phyloP scores from a whole-genome alignment of 441 rosid species.

The Arabidopsis hybrid region DNA sequence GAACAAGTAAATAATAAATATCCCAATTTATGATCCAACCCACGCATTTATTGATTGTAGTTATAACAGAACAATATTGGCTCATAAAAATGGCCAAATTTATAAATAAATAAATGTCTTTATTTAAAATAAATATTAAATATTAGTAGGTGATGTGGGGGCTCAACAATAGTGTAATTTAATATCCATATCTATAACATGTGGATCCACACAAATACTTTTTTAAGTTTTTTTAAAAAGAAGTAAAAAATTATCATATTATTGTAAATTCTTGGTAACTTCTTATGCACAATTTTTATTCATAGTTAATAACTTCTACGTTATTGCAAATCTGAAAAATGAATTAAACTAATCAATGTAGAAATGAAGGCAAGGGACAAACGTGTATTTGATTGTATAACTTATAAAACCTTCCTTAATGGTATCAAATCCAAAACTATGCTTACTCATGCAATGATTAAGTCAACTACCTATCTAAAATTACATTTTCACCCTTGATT shows the following conservation, averaged over 20 bases:
- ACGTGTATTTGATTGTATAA: slow-evolving; percentile 1
- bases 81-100: slow-evolving; percentile 29
- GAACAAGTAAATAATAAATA: slow-evolving; percentile 38
- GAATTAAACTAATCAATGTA: not conserved
- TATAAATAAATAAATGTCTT: slow-evolving; percentile 3
- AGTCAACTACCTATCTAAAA: slow-evolving; percentile 31
- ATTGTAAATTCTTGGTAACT: not conserved
- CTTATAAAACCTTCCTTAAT: not conserved
- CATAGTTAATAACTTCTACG: not conserved
- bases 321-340: not conserved
- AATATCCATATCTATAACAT: slow-evolving; percentile 25
- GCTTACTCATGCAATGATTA: slow-evolving; percentile 35
- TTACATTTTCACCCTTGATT: slow-evolving; percentile 35
- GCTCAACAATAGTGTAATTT: slow-evolving; percentile 32
- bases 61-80: slow-evolving; percentile 26
- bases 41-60: slow-evolving; percentile 42
- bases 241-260: not conserved
- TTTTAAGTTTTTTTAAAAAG: no score
- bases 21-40: slow-evolving; percentile 42
- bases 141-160: slow-evolving; percentile 45
- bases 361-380: slow-evolving; percentile 21
- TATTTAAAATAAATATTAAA: not conserved
- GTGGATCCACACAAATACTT: slow-evolving; percentile 22
- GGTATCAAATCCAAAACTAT: slow-evolving; percentile 34
- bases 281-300: not conserved